Evolutionary conservation across 2,329 filamentous ascomycete genomes (phyloP), one percentile per base, ranked within the genome.

Genomic region (Colletotrichum chrysophilum): DNA sequence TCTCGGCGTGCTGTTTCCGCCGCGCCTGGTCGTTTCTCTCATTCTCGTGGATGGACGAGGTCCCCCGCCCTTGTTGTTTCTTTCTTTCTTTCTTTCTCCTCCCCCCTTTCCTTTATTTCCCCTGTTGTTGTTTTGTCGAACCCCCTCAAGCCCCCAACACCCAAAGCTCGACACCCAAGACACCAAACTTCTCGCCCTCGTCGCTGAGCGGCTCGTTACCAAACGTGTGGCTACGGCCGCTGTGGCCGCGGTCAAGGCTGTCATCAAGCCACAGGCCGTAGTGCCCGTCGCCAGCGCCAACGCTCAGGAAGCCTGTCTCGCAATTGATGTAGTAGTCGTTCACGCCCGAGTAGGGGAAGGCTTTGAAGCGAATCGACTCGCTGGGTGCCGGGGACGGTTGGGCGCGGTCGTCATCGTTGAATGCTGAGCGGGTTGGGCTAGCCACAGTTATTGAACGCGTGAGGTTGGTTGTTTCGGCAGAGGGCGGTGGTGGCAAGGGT

Each of bases 321-420:
- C 96, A 98, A 81, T 97, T 94, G 79, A 98, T 97, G 87, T 96
- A 95, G 83, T 98, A 99, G 84, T 98, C 97, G 83, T 99, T 98
- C 55, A 98, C 91, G 7, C 97, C 97, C 72, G 94, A 97, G 82
- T 98, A 98, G 0, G 96, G 96, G 80, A 98, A 99, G 0, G 96
- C 96, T 85, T 98, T 98, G 90, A 99, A 99, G 24, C 97, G 93
- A 79, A 98, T 95, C 30, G 92, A 90, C 77, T 96, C 94, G 6
- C 92, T 91, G 5, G 92, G 92, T 30, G 88, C 90, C 2, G 90
- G 80, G 5, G 75, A 80, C 36, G 78, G 67, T 78, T 7, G 80
- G 80, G 13, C 81, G 79, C 24, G 82, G 80, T 60, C 80, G 43
- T 67, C 43, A 18, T 65, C 36, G 38, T 70, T 9, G 71, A 79